Evolutionary conservation across 345 rosid species (phyloP), one percentile per base, ranked within the genome.

Genomic region (Populus deltoides): DNA sequence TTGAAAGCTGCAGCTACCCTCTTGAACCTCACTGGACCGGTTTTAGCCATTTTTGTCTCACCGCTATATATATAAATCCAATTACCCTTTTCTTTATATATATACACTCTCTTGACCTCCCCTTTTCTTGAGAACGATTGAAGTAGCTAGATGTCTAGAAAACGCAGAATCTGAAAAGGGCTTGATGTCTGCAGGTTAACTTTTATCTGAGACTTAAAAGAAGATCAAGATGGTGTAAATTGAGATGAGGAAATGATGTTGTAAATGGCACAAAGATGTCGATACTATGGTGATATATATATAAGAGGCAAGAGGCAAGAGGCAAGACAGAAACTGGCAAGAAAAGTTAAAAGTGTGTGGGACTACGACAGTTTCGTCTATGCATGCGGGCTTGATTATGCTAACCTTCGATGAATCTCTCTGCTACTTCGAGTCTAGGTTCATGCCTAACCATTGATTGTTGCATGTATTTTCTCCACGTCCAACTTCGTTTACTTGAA

Each of bases 1-100:
- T 74, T 45, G 65, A 79, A 74, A 25, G 67, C 53, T 22, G 74
- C 74, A 55, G 65, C 74, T 36, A 69, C 72, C 61, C 69, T 75
- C 49, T 68, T 61, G 27, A 79, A 79, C 16, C 74, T 66, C 35
- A 57, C 67, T 0, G 53, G 75, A 16, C 27, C 63, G 10, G 25
- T 35, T 12, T 51, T 65, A 0, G 67, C 57, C 77, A 66, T 72
- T 12, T 36, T 27, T 49, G 11, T 41, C 47, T 41, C 47, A 41
- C 47, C 47, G 12, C 47, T 41, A 41, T 41, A 41, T 41, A 41
- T 41, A 41, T 41, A 41, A 41, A 10, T 41, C 15, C 15, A 41
- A 41, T 41, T 10, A 41, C 47, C 47, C 13, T 11, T 43, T 13
- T 11, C 45, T 41, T 13, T 43, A 11, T 41, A 10, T 41, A 10